Conservation (phyloP, 257 asterid species). For the Petrea volubilis region DNA sequence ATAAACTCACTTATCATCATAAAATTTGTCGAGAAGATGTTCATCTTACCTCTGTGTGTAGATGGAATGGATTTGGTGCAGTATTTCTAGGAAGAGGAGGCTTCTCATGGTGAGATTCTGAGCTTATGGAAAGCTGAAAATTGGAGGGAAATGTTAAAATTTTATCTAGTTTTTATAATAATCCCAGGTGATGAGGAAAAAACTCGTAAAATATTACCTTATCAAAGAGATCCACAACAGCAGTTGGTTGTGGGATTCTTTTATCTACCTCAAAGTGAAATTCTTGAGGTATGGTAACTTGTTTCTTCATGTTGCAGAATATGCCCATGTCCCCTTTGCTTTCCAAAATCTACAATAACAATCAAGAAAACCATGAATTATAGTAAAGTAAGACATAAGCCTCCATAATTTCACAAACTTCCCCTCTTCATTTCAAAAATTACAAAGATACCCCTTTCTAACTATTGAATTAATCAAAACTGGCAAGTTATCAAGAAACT, state of each 20-base stretch:
- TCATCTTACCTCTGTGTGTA: conserved; percentile 74
- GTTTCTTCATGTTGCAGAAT: conserved; percentile 73
- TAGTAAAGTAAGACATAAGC: background rate
- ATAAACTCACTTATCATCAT: background rate
- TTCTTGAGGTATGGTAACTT: conserved; percentile 78
- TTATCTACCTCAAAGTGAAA: conserved; percentile 83
- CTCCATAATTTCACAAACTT: too few species aligned
- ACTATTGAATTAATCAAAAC: too few species aligned
- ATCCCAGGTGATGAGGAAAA: background rate
- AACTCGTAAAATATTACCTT: conserved; percentile 39
- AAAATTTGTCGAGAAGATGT: background rate
- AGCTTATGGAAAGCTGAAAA: conserved; percentile 72
- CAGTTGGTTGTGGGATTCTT: conserved; percentile 77
- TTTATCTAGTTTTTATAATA: background rate
- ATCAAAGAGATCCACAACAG: conserved; percentile 73
- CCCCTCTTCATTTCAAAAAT: too few species aligned
- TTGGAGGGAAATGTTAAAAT: background rate
- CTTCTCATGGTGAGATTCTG: conserved; percentile 69
- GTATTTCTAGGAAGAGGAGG: conserved; percentile 62
- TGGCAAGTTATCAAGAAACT: too few species aligned
- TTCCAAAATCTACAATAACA: conserved; percentile 79
- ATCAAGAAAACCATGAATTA: background rate
- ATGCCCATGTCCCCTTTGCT: conserved; percentile 92
- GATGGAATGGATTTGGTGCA: conserved; percentile 81
- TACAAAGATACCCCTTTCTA: too few species aligned